Conservation (phyloP, 2,329 filamentous ascomycete species). For the Xylariaceae sp. region DNA sequence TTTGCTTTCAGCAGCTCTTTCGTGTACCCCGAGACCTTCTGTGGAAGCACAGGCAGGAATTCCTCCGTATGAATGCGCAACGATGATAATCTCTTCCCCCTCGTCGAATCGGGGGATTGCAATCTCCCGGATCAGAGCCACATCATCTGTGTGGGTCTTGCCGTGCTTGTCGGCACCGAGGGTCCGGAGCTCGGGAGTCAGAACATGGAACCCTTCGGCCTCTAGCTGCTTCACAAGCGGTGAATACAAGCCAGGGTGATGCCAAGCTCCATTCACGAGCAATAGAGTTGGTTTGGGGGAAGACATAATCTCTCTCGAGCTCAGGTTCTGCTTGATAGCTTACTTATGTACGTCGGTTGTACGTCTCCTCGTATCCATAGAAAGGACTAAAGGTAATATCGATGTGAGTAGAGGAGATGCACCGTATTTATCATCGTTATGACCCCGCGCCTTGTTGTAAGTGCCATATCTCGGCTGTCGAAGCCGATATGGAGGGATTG, state of each 20-base stretch:
- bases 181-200: not conserved
- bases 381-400: no score
- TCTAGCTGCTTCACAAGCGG: not conserved
- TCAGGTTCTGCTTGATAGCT: no score
- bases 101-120: constrained; percentile 8
- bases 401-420: no score
- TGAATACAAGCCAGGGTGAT: not conserved
- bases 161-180: constrained; percentile 1
- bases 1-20: constrained; percentile 18
- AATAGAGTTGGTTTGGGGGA: not conserved
- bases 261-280: constrained; percentile 2
- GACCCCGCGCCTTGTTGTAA: no score
- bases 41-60: constrained; percentile 3
- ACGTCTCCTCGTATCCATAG: no score
- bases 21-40: constrained; percentile 20
- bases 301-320: no score
- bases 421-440: no score
- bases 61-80: constrained; percentile 4
- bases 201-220: not conserved
- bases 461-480: no score
- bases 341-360: no score
- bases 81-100: constrained; percentile 12
- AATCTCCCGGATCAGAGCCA: constrained; percentile 2
- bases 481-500: no score
- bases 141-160: constrained; percentile 10